phyloP scores from a whole-genome alignment of 441 rosid genomes.

The Erodium moschatum region DNA sequence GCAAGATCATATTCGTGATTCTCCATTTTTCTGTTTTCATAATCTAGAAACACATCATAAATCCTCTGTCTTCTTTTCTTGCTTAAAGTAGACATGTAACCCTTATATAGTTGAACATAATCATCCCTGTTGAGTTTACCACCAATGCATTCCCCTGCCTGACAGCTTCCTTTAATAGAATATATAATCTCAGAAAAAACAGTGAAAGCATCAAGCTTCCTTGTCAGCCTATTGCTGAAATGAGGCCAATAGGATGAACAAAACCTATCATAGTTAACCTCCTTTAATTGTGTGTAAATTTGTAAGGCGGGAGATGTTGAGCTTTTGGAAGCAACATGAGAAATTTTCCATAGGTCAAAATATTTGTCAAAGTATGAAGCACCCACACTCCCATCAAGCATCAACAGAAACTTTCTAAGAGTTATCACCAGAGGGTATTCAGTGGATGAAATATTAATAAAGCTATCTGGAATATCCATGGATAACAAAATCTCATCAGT shows the following conservation, averaged over 20 bases:
- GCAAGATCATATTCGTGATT: conserved; percentile 45
- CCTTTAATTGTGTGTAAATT: conserved; percentile 30
- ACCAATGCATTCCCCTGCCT: conserved; percentile 18
- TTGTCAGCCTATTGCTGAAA: conserved; percentile 31
- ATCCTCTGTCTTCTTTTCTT: conserved; percentile 25
- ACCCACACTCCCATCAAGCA: conserved; percentile 51
- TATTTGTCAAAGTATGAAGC: conserved; percentile 41
- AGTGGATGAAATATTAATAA: conserved; percentile 23
- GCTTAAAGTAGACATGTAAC: conserved; percentile 30
- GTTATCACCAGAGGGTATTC: conserved; percentile 42
- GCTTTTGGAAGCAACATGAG: conserved; percentile 14
- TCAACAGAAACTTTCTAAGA: conserved; percentile 42
- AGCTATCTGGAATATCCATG: conserved; percentile 39
- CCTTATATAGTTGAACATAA: conserved; percentile 31
- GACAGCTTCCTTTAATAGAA: conserved; percentile 41
- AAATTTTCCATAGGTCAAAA: conserved; percentile 21
- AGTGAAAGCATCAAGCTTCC: conserved; percentile 39
- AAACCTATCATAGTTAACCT: conserved; percentile 42
- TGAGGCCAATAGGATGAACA: conserved; percentile 42
- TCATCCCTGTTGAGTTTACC: conserved; percentile 28
- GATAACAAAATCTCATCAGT: conserved; percentile 29
- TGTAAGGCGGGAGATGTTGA: conserved; percentile 25
- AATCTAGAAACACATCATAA: conserved; percentile 33
- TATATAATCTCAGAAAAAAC: conserved; percentile 48
- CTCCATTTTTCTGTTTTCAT: conserved; percentile 39